Conservation (phyloP, 176 grass and related monocot species). For the Guadua angustifolia region DNA sequence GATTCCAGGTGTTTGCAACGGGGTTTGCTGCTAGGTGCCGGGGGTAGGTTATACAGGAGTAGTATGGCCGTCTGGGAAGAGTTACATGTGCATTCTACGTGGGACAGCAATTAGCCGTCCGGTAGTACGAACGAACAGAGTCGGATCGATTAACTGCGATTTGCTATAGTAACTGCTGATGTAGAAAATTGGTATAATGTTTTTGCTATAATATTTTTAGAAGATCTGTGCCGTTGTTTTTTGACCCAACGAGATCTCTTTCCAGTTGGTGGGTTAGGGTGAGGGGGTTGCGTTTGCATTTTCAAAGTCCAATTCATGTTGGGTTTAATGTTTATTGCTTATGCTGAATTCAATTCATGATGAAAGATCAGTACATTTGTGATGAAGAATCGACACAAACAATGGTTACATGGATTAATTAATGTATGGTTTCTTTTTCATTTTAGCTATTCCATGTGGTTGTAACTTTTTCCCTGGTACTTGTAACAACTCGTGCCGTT, state of each 20-base stretch:
- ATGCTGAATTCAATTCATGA: background rate
- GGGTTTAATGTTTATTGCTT: background rate
- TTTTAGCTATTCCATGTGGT: background rate
- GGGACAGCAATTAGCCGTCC: too few species aligned
- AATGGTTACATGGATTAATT: background rate
- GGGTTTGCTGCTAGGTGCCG: background rate
- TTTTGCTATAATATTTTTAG: too few species aligned
- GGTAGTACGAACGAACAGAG: too few species aligned
- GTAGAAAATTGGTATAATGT: too few species aligned
- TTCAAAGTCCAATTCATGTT: background rate
- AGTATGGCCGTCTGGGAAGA: too few species aligned
- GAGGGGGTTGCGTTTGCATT: background rate
- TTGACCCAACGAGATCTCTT: too few species aligned
- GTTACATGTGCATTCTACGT: too few species aligned
- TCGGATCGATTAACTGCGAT: too few species aligned
- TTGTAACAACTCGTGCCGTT: background rate
- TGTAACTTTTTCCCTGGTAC: background rate
- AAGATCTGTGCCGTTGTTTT: too few species aligned
- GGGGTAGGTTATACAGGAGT: background rate
- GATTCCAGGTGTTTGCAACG: background rate
- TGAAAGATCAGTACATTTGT: background rate
- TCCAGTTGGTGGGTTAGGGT: background rate
- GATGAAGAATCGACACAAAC: too few species aligned
- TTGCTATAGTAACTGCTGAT: too few species aligned
- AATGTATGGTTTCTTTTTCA: background rate